phyloP scores from a whole-genome alignment of 2,329 filamentous ascomycete species.

The Xylariaceae sp. region DNA sequence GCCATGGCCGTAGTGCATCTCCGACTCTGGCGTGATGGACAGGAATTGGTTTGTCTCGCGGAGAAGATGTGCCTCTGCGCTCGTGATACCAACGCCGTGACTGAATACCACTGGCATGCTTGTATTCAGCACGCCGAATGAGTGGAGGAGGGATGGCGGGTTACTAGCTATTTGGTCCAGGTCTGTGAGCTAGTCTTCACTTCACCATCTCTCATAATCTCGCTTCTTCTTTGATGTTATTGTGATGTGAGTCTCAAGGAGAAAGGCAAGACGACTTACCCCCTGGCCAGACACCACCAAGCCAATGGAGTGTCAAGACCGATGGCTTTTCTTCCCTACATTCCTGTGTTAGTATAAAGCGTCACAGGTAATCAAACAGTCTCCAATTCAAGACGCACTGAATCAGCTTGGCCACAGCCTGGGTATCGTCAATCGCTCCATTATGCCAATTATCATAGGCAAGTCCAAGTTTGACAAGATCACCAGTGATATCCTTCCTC shows the following conservation, averaged over 20 bases:
- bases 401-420: constrained; percentile 32
- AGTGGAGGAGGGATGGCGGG: constrained; percentile 36
- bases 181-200: background rate
- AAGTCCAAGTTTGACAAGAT: constrained; percentile 36
- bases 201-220: no score
- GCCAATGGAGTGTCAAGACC: constrained; percentile 42
- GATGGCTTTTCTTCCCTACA: constrained; percentile 23
- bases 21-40: constrained; percentile 54
- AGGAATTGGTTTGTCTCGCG: constrained; percentile 47
- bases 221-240: no score
- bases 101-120: constrained; percentile 47
- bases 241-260: background rate
- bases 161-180: constrained; percentile 27
- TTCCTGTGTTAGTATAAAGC: background rate
- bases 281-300: constrained; percentile 37
- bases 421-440: constrained; percentile 27
- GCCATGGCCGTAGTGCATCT: constrained; percentile 53
- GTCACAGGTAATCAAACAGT: background rate
- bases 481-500: constrained; percentile 24
- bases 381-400: constrained; percentile 23
- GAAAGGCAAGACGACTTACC: constrained; percentile 24
- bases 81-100: constrained; percentile 43
- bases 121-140: constrained; percentile 38
- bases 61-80: constrained; percentile 38
- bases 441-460: constrained; percentile 38